A percentile compares a stretch with the other conserved stretches of the same genome.
Conservation (phyloP, 1,284 basidiomycete genomes). For the Papiliotrema nemorosa region DNA sequence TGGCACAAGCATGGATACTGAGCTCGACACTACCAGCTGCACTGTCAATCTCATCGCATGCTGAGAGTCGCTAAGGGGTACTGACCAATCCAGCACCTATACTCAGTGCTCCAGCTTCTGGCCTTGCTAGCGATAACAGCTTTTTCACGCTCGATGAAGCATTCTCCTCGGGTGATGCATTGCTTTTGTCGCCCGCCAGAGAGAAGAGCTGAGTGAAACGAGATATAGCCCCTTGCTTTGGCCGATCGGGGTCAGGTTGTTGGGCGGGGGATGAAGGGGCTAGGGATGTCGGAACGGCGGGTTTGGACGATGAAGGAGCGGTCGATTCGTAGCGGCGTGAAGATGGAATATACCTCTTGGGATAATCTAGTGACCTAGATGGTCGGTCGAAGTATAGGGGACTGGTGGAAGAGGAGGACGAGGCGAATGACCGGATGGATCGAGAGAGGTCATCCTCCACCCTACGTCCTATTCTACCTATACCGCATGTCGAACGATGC, state of each 20-base stretch:
- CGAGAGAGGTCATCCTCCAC: background rate
- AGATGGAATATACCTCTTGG: background rate
- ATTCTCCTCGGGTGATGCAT: background rate
- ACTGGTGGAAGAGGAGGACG: background rate
- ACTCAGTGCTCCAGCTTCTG: constrained; percentile 67
- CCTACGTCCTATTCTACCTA: no score
- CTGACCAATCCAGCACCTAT: constrained; percentile 32
- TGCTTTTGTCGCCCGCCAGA: background rate
- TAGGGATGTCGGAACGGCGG: background rate
- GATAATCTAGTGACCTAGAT: background rate
- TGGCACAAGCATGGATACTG: constrained; percentile 84
- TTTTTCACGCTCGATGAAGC: constrained; percentile 54
- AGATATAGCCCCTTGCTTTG: background rate
- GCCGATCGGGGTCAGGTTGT: background rate
- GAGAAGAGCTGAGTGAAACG: background rate
- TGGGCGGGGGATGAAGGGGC: background rate
- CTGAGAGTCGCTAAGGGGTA: constrained; percentile 45
- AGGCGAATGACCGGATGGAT: background rate
- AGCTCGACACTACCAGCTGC: constrained; percentile 46
- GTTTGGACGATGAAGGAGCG: background rate
- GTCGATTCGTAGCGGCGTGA: background rate
- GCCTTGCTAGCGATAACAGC: constrained; percentile 67
- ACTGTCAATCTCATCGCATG: background rate
- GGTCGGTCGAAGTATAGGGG: background rate
- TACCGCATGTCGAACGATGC: no score